A percentile compares a stretch with the other conserved stretches of the same genome.
phyloP scores from a whole-genome alignment of 768 basidiomycete genomes.

The Coprinopsis sp. region DNA sequence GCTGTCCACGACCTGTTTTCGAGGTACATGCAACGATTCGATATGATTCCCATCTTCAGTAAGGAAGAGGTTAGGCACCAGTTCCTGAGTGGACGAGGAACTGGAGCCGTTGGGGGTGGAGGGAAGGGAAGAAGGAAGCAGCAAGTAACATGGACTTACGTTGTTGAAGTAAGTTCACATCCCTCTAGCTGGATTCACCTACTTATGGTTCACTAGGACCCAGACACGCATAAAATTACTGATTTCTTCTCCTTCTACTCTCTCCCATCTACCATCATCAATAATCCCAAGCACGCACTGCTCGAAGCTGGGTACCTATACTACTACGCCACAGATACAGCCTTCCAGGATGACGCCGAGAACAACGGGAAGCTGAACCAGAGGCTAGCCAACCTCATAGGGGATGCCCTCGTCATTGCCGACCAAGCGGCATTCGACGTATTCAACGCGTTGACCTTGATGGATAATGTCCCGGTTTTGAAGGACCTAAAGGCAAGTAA shows the following conservation, averaged over 20 bases:
- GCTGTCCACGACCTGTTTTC: conserved; percentile 66
- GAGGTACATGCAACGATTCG: conserved; percentile 82
- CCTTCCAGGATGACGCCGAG: conserved; percentile 58
- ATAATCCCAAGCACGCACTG: conserved; percentile 59
- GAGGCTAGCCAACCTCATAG: conserved; percentile 66
- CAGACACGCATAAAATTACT: conserved; percentile 75
- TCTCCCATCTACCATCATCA: conserved; percentile 90
- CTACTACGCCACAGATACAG: conserved; percentile 86
- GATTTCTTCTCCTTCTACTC: conserved; percentile 98
- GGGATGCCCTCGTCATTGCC: conserved; percentile 79
- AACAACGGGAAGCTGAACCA: conserved; percentile 59
- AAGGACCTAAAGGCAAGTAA: conserved; percentile 71
- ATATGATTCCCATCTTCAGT: conserved; percentile 70
- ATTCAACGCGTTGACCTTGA: conserved; percentile 89
- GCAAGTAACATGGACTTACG: conserved; percentile 95
- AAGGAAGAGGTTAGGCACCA: conserved; percentile 82
- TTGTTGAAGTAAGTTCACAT: conserved; percentile 69
- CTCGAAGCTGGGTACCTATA: conserved; percentile 94
- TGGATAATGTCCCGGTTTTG: conserved; percentile 87
- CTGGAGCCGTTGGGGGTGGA: conserved; percentile 46
- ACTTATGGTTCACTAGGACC: conserved; percentile 51
- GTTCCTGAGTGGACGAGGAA: conserved; percentile 80
- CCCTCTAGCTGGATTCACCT: not conserved
- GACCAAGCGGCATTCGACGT: conserved; percentile 90
- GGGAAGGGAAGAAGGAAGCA: conserved; percentile 52